Percentiles rank a stretch among this genome's conserved stretches.
Conservation (phyloP, 1,284 basidiomycete species). For the Moesziomyces sp. region DNA sequence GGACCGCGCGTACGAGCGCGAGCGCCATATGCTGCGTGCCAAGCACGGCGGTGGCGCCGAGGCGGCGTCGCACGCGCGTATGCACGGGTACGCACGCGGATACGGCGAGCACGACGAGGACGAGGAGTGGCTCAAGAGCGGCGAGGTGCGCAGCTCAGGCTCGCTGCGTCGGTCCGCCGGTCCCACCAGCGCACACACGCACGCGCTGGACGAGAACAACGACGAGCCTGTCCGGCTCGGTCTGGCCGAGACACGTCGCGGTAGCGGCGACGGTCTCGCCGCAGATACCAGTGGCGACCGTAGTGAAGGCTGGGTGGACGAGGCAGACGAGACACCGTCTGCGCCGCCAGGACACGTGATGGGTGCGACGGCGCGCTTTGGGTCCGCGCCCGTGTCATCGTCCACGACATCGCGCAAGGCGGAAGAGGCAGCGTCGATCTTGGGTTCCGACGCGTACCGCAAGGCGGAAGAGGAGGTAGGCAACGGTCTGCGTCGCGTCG, state of each 20-base stretch:
- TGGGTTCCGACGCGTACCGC: conserved; percentile 29
- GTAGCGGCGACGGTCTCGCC: background rate
- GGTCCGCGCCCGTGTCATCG: background rate
- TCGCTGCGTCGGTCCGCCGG: background rate
- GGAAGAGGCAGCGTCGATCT: conserved; percentile 36
- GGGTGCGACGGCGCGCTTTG: conserved; percentile 31
- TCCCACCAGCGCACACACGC: conserved; percentile 4
- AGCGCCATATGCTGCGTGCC: conserved; percentile 23
- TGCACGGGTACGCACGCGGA: background rate
- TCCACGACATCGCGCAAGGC: conserved; percentile 24
- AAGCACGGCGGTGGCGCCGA: conserved; percentile 5
- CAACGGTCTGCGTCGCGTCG: conserved; percentile 63
- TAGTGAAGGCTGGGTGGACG: conserved; percentile 54
- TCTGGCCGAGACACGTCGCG: background rate
- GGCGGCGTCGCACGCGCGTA: background rate
- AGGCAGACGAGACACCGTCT: conserved; percentile 13
- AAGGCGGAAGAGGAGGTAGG: conserved; percentile 51
- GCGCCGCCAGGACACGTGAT: conserved; percentile 41
- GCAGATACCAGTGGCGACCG: background rate
- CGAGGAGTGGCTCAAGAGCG: conserved; percentile 48
- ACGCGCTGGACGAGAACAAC: conserved; percentile 32
- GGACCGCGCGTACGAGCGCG: conserved; percentile 41
- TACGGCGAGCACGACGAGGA: conserved; percentile 27
- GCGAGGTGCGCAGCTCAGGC: conserved; percentile 25
- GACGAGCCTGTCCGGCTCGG: conserved; percentile 21